Conservation (phyloP, 768 basidiomycete species). For the button mushroom (Agaricus bisporus) region DNA sequence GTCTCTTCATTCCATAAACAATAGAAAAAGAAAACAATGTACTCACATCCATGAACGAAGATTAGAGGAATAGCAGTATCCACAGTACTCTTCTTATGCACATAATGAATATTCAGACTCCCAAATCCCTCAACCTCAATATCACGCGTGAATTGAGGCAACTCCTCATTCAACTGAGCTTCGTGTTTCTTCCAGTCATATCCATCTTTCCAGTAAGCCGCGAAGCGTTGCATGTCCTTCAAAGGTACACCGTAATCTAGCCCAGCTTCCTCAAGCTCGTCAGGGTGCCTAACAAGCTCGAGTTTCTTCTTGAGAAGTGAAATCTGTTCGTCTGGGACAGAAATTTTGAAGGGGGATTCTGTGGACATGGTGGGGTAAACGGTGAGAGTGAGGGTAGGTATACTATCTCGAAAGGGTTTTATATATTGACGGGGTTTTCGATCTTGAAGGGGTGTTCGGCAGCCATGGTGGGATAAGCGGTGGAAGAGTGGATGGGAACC, state of each 20-base stretch:
- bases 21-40: not conserved
- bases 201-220: constrained; percentile 38
- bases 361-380: constrained; percentile 3
- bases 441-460: no score
- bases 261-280: constrained; percentile 32
- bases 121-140: constrained; percentile 42
- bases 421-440: no score
- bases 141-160: constrained; percentile 51
- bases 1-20: not conserved
- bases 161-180: constrained; percentile 36
- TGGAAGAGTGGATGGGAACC: no score
- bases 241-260: constrained; percentile 43
- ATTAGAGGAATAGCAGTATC: constrained; percentile 35
- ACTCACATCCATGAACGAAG: constrained; percentile 45
- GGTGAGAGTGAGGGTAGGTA: not conserved
- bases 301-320: constrained; percentile 32
- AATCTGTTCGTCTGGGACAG: constrained; percentile 30
- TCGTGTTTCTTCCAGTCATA: constrained; percentile 53
- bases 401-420: no score
- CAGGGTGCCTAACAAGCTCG: constrained; percentile 31
- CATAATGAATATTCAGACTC: constrained; percentile 42
- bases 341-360: constrained; percentile 33
- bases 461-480: no score
- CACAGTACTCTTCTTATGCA: constrained; percentile 43
- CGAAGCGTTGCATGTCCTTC: constrained; percentile 38